Conservation (phyloP, 2,329 filamentous ascomycete genomes). For the Pleurostoma richardsiae region DNA sequence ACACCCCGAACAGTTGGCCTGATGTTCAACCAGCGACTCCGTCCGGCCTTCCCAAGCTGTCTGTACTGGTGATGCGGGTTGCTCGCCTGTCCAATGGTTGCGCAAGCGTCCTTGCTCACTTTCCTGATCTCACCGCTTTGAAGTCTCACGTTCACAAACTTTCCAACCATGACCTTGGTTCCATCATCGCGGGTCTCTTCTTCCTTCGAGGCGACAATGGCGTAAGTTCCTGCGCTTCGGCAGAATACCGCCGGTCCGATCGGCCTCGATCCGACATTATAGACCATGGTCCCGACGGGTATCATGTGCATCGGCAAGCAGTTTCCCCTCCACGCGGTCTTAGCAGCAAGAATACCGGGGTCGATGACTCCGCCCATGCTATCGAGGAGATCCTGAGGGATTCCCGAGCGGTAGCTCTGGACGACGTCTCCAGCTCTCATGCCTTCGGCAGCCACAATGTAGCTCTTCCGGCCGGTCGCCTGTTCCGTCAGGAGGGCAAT, state of each 20-base stretch:
- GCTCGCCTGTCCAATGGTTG: slow-evolving; percentile 90
- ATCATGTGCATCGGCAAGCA: slow-evolving; percentile 95
- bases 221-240: slow-evolving; percentile 89
- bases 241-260: slow-evolving; percentile 83
- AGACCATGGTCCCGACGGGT: slow-evolving; percentile 87
- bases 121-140: slow-evolving; percentile 90
- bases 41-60: slow-evolving; percentile 90
- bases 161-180: slow-evolving; percentile 59
- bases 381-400: slow-evolving; percentile 78
- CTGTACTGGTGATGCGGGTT: slow-evolving; percentile 88
- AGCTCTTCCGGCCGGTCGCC: slow-evolving; percentile 70
- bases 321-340: slow-evolving; percentile 91
- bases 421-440: slow-evolving; percentile 87
- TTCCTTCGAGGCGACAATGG: slow-evolving; percentile 83
- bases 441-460: slow-evolving; percentile 93
- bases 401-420: slow-evolving; percentile 86
- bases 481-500: slow-evolving; percentile 80
- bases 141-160: slow-evolving; percentile 77
- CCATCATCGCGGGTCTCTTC: slow-evolving; percentile 62
- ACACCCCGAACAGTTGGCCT: slow-evolving; percentile 93
- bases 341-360: slow-evolving; percentile 91
- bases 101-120: slow-evolving; percentile 88
- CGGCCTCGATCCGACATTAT: slow-evolving; percentile 75
- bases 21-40: slow-evolving; percentile 90
- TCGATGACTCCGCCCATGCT: slow-evolving; percentile 92